Evolutionary conservation across 2,329 filamentous ascomycete genomes (phyloP).

Genomic region (Fusarium sp.): DNA sequence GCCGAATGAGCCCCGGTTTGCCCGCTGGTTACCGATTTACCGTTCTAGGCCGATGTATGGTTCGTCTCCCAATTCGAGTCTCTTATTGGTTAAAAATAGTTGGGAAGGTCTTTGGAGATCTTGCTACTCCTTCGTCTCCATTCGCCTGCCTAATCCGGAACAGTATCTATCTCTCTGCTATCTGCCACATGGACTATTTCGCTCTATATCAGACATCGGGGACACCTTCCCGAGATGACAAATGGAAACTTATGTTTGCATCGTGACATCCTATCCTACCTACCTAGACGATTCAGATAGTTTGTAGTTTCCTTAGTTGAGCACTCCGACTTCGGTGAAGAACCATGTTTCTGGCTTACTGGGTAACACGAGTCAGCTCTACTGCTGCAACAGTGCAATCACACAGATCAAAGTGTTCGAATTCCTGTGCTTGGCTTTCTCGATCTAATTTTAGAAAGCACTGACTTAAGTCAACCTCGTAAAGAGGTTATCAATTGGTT

Average conservation of each 20-base stretch:
- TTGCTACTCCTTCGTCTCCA: slow-evolving; percentile 24
- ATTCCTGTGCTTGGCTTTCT: slow-evolving; percentile 16
- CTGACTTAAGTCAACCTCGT: slow-evolving; percentile 11
- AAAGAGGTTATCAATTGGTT: slow-evolving; percentile 32
- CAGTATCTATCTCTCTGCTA: slow-evolving; percentile 13
- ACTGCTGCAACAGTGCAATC: not conserved
- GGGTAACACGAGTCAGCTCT: not conserved
- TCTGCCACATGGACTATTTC: slow-evolving; percentile 5
- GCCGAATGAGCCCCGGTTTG: slow-evolving; percentile 26
- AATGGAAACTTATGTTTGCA: slow-evolving; percentile 6
- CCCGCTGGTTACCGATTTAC: slow-evolving; percentile 38
- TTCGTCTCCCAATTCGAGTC: slow-evolving; percentile 34
- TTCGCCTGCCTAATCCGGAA: slow-evolving; percentile 39
- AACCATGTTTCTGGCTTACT: not conserved
- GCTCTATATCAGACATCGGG: slow-evolving; percentile 6
- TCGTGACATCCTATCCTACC: not conserved
- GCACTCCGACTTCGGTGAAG: slow-evolving; percentile 23
- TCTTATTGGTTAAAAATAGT: slow-evolving; percentile 30
- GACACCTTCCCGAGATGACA: slow-evolving; percentile 8
- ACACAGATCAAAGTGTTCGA: slow-evolving; percentile 16
- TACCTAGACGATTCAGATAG: not conserved
- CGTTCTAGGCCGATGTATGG: slow-evolving; percentile 34
- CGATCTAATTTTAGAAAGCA: not conserved
- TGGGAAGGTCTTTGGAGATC: not conserved
- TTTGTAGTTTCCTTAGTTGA: not conserved